phyloP scores from a whole-genome alignment of 2,329 filamentous ascomycete species.

The Daldinia sp. region DNA sequence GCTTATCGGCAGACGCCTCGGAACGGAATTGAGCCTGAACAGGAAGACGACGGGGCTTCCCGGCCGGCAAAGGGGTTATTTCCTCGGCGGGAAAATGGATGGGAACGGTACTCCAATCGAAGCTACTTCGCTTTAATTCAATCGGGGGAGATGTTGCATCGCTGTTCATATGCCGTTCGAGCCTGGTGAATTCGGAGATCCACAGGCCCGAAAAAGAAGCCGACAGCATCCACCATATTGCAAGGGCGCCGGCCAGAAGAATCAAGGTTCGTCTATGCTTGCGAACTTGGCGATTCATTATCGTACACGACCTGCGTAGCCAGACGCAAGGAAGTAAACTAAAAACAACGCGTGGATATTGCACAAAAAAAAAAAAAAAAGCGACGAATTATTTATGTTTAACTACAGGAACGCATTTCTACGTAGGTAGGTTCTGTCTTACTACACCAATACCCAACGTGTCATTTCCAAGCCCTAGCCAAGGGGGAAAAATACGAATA shows the following conservation, averaged over 20 bases:
- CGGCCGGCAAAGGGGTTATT: conserved; percentile 46
- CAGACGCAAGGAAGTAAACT: background rate
- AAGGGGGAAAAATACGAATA: conserved; percentile 1
- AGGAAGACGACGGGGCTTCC: conserved; percentile 46
- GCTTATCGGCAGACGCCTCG: conserved; percentile 42
- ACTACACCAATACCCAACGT: conserved; percentile 6
- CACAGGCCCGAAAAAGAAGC: conserved; percentile 14
- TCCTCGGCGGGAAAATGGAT: conserved; percentile 46
- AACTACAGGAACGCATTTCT: background rate
- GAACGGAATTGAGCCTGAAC: conserved; percentile 54
- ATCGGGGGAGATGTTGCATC: conserved; percentile 20
- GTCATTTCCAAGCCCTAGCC: conserved; percentile 1
- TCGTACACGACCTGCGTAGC: conserved; percentile 2
- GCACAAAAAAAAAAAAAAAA: background rate
- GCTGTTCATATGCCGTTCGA: conserved; percentile 53
- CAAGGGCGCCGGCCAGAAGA: conserved; percentile 7
- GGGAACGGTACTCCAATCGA: conserved; percentile 54
- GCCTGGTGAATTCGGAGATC: conserved; percentile 39
- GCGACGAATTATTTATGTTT: background rate
- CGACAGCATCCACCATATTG: conserved; percentile 31
- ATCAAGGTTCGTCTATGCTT: conserved; percentile 14
- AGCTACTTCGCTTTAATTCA: conserved; percentile 49
- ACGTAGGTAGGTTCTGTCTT: too few species aligned
- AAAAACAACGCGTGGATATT: background rate
- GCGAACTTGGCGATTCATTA: conserved; percentile 5